phyloP scores from a whole-genome alignment of 306 rosid genomes.

The Rosa chinensis region DNA sequence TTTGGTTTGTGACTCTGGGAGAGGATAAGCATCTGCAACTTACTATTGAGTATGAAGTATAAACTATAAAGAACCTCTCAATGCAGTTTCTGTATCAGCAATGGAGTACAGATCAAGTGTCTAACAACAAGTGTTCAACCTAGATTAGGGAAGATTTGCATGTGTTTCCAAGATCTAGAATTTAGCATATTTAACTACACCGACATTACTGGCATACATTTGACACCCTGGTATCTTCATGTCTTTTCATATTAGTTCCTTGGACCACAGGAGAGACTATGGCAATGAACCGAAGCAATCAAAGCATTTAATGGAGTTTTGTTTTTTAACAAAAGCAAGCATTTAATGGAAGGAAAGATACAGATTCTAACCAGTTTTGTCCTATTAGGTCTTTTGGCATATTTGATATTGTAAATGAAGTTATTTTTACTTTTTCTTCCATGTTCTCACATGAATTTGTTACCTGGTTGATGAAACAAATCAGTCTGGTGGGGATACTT shows the following conservation, averaged over 20 bases:
- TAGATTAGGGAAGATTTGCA: background rate
- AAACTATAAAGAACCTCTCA: background rate
- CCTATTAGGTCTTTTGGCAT: background rate
- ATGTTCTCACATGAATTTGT: background rate
- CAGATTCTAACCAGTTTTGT: constrained; percentile 1
- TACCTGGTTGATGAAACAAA: background rate
- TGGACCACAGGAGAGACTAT: background rate
- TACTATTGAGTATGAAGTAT: background rate
- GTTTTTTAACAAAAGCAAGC: background rate
- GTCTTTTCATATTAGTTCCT: constrained; percentile 6
- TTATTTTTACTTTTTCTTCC: background rate
- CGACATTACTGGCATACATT: background rate
- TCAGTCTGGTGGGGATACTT: background rate
- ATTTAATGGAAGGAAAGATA: background rate
- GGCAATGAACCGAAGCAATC: background rate
- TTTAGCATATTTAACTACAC: background rate
- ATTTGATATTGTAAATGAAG: background rate
- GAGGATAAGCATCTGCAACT: background rate
- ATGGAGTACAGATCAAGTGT: background rate
- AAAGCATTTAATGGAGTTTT: background rate
- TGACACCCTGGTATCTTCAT: background rate
- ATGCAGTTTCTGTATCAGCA: background rate
- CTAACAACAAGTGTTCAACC: background rate
- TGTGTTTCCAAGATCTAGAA: background rate
- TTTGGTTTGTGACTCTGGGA: background rate